Conservation (phyloP, 352 stramenopile genomes). For the Phytophthora pseudosyringae region DNA sequence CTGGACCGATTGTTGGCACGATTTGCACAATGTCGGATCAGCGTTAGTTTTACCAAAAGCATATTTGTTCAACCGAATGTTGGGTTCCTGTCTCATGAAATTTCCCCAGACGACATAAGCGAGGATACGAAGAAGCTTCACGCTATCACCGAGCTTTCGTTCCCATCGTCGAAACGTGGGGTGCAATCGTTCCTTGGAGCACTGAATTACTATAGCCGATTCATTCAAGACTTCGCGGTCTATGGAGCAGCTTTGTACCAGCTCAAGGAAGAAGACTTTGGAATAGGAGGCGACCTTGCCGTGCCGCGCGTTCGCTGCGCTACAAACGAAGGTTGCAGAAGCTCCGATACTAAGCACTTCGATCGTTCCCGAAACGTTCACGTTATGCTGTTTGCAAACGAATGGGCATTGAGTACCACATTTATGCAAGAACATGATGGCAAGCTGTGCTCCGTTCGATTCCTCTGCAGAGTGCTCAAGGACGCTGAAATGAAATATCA, state of each 20-base stretch:
- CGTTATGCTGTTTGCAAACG: constrained; percentile 26
- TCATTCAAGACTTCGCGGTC: neutral
- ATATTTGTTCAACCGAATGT: neutral
- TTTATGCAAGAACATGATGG: constrained; percentile 19
- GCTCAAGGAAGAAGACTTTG: neutral
- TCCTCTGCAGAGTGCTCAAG: constrained; percentile 4
- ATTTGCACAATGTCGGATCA: too few relatives aligned
- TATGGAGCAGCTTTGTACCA: neutral
- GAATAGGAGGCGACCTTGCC: neutral
- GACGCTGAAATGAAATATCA: constrained; percentile 25
- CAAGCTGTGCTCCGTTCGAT: constrained; percentile 17
- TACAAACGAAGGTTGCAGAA: too few relatives aligned
- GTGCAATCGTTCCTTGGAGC: constrained; percentile 1
- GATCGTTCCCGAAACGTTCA: neutral
- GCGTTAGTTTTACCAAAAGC: too few relatives aligned
- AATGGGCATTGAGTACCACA: constrained; percentile 25
- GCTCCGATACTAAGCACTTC: neutral
- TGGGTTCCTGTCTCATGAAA: neutral
- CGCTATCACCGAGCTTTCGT: neutral
- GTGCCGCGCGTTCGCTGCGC: too few relatives aligned
- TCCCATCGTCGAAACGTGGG: neutral
- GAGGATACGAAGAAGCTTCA: neutral
- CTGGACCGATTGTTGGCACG: too few relatives aligned
- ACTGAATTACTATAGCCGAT: constrained; percentile 2
- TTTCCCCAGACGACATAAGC: too few relatives aligned